A percentile compares a stretch with the other conserved stretches of the same genome.
phyloP scores from a whole-genome alignment of 805 yeast species.

The Kodamaea lidongshanica region DNA sequence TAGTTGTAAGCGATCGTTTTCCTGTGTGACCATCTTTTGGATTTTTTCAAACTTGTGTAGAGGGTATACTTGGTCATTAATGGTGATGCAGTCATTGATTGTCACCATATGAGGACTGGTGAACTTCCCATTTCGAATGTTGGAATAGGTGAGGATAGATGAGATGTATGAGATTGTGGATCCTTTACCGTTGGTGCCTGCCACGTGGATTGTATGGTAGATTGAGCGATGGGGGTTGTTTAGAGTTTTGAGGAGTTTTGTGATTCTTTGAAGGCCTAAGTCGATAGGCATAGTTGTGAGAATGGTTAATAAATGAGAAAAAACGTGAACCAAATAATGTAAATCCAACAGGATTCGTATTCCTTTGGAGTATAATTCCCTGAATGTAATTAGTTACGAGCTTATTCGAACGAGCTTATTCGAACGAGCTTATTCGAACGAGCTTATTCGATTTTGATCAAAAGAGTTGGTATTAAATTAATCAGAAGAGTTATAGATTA shows the following conservation, averaged over 20 bases:
- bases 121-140: constrained; percentile 63
- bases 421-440: too few relatives aligned
- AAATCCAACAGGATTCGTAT: too few relatives aligned
- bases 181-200: constrained; percentile 97
- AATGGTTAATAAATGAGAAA: too few relatives aligned
- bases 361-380: too few relatives aligned
- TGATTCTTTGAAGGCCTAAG: constrained; percentile 31
- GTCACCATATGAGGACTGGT: constrained; percentile 81
- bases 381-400: too few relatives aligned
- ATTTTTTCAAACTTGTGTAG: constrained; percentile 38
- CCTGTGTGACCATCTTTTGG: constrained; percentile 34
- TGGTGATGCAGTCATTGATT: constrained; percentile 68
- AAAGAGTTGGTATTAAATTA: too few relatives aligned
- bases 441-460: too few relatives aligned
- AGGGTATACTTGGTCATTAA: constrained; percentile 55
- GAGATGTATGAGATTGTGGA: constrained; percentile 81
- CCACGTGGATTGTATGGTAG: constrained; percentile 75
- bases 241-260: constrained; percentile 31
- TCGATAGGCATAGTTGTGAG: constrained; percentile 35
- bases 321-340: too few relatives aligned
- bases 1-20: constrained; percentile 37
- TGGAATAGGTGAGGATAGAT: constrained; percentile 48
- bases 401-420: too few relatives aligned
- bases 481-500: too few relatives aligned
- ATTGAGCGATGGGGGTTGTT: constrained; percentile 61